Base-by-base conservation (phyloP, 371 early-diverging fungal genomes). In the Actinomucor elegans region DNA sequence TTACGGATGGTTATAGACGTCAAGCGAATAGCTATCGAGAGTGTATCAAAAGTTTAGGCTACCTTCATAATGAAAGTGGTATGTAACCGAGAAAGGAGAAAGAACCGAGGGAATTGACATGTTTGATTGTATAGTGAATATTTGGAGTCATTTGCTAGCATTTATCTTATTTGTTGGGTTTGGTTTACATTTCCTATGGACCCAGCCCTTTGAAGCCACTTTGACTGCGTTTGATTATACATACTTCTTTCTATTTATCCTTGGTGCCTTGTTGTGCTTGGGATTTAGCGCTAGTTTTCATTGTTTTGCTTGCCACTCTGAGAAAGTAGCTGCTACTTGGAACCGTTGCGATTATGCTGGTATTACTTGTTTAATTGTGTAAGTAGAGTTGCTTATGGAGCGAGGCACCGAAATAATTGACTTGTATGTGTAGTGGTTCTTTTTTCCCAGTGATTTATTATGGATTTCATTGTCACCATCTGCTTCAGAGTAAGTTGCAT, bases 291-390 rank as follows among this genome's bases (percentile, higher is more conserved):
- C 91, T 1, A 64, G 75, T 24, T 97, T 89, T 61, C 97, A 97
- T 67, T 77, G 88, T 29, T 88, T 92, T 45, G 75, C 82, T n/a
- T 94, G 93, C 58, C 96, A 96, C 67, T 94, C 95, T 46, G 81
- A 86, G 46, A 61, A 60, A 18, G 90, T 91, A 11, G 66, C 77
- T 45, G 58, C 65, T 14, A 47, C 35, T 7, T 92, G 90, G 90
- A 91, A 91, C 66, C 84, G 90, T 50, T 92, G 92, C 52, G 97
- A 96, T 69, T 97, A 94, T 83, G 86, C 91, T 34, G 97, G 97
- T 29, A 97, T 97, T 57, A 88, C 92, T 23, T 73, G 81, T 27
- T 74, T 94, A 51, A 93, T 92, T 59, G 82, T 89, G 87, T 87
- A 78, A 66, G 81, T 61, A n/a, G 20, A 5, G 2, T 6, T 4